Conservation (phyloP, 495 filamentous ascomycete genomes). For the Penicillium turbatum region DNA sequence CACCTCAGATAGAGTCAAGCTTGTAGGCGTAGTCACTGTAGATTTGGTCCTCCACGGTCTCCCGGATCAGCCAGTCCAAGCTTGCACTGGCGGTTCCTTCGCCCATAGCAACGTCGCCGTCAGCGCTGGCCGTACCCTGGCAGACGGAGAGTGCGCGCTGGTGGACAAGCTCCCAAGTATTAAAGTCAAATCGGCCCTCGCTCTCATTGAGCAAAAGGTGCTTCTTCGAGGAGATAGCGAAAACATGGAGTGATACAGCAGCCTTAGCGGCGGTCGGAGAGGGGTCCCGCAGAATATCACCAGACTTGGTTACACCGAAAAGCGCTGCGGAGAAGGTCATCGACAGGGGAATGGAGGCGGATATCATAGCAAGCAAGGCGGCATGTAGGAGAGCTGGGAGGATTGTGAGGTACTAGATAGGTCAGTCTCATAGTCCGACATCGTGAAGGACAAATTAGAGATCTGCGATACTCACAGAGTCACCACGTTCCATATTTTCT, state of each 20-base stretch:
- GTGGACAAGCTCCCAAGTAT: conserved; percentile 70
- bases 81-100: conserved; percentile 34
- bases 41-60: conserved; percentile 51
- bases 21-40: conserved; percentile 40
- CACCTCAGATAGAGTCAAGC: conserved; percentile 35
- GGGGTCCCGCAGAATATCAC: conserved; percentile 51
- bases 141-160: conserved; percentile 62
- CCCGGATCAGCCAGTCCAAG: conserved; percentile 59
- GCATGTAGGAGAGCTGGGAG: conserved; percentile 74
- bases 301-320: conserved; percentile 53
- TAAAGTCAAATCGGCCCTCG: conserved; percentile 70
- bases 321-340: conserved; percentile 63
- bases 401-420: conserved; percentile 64
- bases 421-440: conserved; percentile 6
- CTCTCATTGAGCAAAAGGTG: conserved; percentile 77
- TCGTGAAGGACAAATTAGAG: neutral
- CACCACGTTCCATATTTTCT: conserved; percentile 64
- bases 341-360: conserved; percentile 68
- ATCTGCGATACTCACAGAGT: conserved; percentile 53
- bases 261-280: conserved; percentile 49
- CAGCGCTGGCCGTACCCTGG: conserved; percentile 43
- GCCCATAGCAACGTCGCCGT: conserved; percentile 43
- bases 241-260: conserved; percentile 67
- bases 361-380: conserved; percentile 66
- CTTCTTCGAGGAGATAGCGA: conserved; percentile 70